A percentile compares a stretch with the other conserved stretches of the same genome.
Conservation (phyloP, 495 filamentous ascomycete genomes). For the Corynascus novoguineensis region DNA sequence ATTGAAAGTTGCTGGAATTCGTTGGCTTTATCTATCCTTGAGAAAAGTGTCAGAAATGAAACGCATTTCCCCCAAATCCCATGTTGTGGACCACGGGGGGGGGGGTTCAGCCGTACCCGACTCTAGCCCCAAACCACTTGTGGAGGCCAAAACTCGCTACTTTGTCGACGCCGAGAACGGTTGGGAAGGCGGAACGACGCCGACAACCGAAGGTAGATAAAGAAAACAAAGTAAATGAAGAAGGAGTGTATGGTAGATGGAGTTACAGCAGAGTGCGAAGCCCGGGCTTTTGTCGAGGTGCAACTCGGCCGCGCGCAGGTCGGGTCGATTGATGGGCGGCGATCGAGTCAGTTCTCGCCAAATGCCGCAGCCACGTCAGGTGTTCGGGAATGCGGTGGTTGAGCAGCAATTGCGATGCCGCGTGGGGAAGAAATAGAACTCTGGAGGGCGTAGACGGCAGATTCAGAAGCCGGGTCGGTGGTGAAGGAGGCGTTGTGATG, state of each 20-base stretch:
- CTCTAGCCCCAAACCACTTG: not conserved
- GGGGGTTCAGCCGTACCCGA: conserved; percentile 8
- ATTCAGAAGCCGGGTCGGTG: conserved; percentile 9
- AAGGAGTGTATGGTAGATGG: not conserved
- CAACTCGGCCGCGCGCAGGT: not conserved
- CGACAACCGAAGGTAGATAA: not conserved
- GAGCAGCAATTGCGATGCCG: conserved; percentile 2
- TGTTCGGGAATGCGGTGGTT: not conserved
- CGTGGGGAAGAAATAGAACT: not conserved
- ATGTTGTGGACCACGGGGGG: conserved; percentile 2
- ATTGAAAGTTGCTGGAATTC: not conserved
- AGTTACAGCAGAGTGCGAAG: not conserved
- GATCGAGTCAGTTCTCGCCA: conserved; percentile 23
- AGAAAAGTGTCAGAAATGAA: conserved; percentile 16
- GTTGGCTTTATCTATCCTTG: conserved; percentile 1
- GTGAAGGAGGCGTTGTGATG: conserved; percentile 4
- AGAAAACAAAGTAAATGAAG: conserved; percentile 6
- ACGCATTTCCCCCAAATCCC: conserved; percentile 7
- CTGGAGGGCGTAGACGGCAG: not conserved
- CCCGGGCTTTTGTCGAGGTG: not conserved
- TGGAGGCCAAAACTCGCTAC: conserved; percentile 7
- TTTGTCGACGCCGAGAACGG: conserved; percentile 4
- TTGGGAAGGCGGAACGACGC: not conserved
- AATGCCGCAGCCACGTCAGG: conserved; percentile 32
- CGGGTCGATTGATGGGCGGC: conserved; percentile 15